Base-by-base conservation (phyloP, 768 basidiomycete genomes). In the Boletus reticuloceps region DNA sequence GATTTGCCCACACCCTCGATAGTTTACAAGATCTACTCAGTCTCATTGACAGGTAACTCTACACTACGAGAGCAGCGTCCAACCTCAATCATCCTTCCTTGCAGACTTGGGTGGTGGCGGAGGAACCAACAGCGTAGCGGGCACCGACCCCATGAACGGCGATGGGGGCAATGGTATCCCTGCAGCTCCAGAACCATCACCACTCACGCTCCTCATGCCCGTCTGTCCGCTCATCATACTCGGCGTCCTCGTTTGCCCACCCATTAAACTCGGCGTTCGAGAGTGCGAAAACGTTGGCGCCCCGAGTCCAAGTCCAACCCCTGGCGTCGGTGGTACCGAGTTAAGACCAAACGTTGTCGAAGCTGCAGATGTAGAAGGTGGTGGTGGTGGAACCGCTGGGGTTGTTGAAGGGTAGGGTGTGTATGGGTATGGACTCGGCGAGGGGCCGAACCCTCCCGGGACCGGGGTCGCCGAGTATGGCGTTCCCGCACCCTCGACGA, bases 401-500 rank as follows among this genome's bases (percentile, higher is more conserved):
- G 47, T 54, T 5, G 59, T 32, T 12, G 65, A n/a, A 7, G 47
- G 69, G 72, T 58, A 70, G 1, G 76, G 74, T 8, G 74, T 66
- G 25, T 67, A 64, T 0, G 70, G 62, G 47, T 67, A 71, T 14
- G 71, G 64, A 51, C 66, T 70, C 27, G 27, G 6, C 56, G 32
- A 8, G 13, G 58, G 53, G 1, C 61, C 62, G 39, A 74, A 69
- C 6, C 67, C 62, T 6, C 67, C 64, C 1, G 73, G 61, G 9
- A 58, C 59, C 0, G 78, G 74, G 0, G 79, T 75, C 42, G 67
- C 59, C 25, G 63, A 51, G 53, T 78, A 69, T 3, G 77, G 76
- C n/a, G 72, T 72, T 2, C 58, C 55, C 0, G 60, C 32, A 39
- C 81, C 80, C 38, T 88, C 86, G 48, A 82, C 74, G 39, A 78